A percentile compares a stretch with the other conserved stretches of the same genome.
Conservation (phyloP, 1,284 basidiomycete species). For the Fomitopsis pinicola region DNA sequence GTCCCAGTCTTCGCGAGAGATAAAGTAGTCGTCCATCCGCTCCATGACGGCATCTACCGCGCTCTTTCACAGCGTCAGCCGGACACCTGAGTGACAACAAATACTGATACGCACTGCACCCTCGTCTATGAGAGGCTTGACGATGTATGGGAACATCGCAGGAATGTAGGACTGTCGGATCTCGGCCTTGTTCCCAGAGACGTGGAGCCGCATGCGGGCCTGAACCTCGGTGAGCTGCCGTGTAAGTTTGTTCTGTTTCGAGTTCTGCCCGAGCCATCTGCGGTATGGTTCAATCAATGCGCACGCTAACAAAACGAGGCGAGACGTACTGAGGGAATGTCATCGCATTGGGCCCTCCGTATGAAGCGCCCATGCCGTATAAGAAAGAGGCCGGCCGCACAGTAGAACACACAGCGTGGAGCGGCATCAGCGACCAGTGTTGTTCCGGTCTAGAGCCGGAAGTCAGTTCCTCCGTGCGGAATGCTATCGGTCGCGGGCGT, state of each 20-base stretch:
- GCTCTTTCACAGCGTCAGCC: conserved; percentile 39
- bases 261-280: conserved; percentile 97
- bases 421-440: conserved; percentile 94
- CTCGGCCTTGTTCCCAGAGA: conserved; percentile 86
- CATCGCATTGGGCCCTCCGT: conserved; percentile 64
- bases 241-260: conserved; percentile 81
- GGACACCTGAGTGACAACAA: background rate
- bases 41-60: conserved; percentile 81
- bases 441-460: conserved; percentile 69
- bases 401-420: conserved; percentile 89
- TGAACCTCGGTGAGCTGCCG: conserved; percentile 89
- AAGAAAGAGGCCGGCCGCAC: conserved; percentile 81
- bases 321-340: conserved; percentile 75
- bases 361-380: conserved; percentile 70
- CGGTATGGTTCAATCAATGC: background rate
- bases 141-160: conserved; percentile 74
- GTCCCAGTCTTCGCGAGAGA: conserved; percentile 96
- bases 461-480: background rate
- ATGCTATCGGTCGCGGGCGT: conserved; percentile 4
- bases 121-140: conserved; percentile 72
- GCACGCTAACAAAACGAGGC: background rate
- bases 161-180: conserved; percentile 92
- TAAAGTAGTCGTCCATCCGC: conserved; percentile 91
- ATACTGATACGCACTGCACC: conserved; percentile 49
- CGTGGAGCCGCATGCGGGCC: conserved; percentile 90